These are phyloP conservation scores for Oryza rufipogon DNA, from an alignment of 176 grass and related monocot genomes.

Conservation along the genomic window DNA sequence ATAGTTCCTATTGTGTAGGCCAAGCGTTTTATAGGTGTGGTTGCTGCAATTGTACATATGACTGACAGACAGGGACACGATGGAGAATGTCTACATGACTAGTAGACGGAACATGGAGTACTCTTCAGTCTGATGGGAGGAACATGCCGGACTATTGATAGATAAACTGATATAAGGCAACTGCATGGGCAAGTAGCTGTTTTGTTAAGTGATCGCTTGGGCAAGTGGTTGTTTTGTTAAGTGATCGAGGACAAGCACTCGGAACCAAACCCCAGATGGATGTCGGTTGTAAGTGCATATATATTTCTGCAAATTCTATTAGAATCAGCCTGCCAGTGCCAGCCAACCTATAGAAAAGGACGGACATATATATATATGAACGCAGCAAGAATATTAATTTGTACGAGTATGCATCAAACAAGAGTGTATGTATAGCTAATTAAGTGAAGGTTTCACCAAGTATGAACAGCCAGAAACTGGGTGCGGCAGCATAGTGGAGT, in stretches of 20 bases:
- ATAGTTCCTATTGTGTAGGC: background rate
- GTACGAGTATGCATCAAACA: background rate
- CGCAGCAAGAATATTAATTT: background rate
- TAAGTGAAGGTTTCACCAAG: slow-evolving; percentile 20
- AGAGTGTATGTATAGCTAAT: background rate
- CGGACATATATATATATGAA: background rate
- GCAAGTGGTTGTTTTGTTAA: slow-evolving; percentile 9
- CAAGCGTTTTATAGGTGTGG: background rate
- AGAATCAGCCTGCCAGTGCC: background rate
- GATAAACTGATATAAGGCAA: background rate
- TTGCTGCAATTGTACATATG: background rate
- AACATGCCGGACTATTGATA: background rate
- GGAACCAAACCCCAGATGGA: slow-evolving; percentile 39
- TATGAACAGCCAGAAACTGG: background rate
- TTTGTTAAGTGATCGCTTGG: background rate
- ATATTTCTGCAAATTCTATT: background rate
- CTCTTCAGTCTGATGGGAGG: background rate
- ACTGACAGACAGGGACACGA: background rate
- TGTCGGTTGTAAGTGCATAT: background rate
- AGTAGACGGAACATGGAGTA: background rate
- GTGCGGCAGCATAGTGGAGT: background rate
- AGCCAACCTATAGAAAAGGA: slow-evolving; percentile 41
- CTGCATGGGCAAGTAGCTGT: slow-evolving; percentile 13
- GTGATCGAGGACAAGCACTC: slow-evolving; percentile 13
- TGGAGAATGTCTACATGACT: background rate